Base-by-base conservation (phyloP, 2,329 filamentous ascomycete species). In the Aspergillus sp. region DNA sequence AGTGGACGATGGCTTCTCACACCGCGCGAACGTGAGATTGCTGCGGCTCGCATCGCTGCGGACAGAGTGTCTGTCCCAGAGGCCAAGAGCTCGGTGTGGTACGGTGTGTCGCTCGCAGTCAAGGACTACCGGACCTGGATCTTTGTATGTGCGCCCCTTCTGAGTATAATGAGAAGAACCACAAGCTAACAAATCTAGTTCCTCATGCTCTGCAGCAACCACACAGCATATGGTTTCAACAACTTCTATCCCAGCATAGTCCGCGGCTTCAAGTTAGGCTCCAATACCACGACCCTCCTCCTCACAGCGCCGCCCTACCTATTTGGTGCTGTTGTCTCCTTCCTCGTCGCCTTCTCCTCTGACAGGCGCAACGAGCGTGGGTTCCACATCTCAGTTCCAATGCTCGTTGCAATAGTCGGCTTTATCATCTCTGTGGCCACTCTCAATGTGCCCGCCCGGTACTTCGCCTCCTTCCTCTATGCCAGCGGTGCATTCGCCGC, bases 181-280 rank as follows among this genome's bases (percentile, higher is more conserved):
- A 17, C 3, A 13, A 7, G 11, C 15, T 22, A 25, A 22, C 19
- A 48, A 3, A 3, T 15, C 3, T 7, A 48, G 46, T 48, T 48
- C 46, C 46, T 48, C 4, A 48, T 48, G 46, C 46, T 48, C 46
- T 48, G 46, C 46, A 48, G 46, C 46, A 48, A 48, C 46, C 46
- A 48, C 46, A 48, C 46, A 48, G 46, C 46, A 8, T 48, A 48
- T 19, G 46, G 46, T 19, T 48, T 48, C 19, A 48, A 48, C 46
- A 48, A 48, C 46, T 48, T 48, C 22, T 48, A 23, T 19, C 46
- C 46, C 2, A 48, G 46, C 22, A 28, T 48, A 22, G 46, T 48
- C 9, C 46, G 15, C 9, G 46, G 46, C 46, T 25, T 48, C 46
- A 48, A 48, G 19, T 3, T 48, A 7, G 46, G 22, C 7, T 48